Base-by-base conservation (phyloP, 2,329 filamentous ascomycete genomes). In the Elsinoe fawcettii region DNA sequence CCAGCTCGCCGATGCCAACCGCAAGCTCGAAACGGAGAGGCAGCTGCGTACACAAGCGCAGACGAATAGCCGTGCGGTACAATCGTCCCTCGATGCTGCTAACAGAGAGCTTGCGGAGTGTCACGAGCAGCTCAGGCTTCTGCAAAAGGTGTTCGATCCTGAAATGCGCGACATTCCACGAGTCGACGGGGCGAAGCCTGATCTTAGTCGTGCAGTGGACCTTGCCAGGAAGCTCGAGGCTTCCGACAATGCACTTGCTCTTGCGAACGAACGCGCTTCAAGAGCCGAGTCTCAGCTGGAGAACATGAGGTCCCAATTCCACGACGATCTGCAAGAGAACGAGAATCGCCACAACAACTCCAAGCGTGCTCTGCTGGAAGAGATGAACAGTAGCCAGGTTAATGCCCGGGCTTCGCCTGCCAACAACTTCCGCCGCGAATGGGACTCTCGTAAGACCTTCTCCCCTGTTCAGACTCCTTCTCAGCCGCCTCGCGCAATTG, bases 81-180 rank as follows among this genome's bases (percentile, higher is more conserved):
- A 96, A 66, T 74, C 79, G 2, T 83, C 89, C 1, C 75, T 97
- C 9, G 91, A 95, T 66, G 82, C 84, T 43, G 83, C 87, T 30
- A 87, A 95, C 65, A 82, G 82, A 62, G 92, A 97, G 70, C 79
- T 96, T 37, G 80, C 84, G 36, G 88, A 92, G 61, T 82, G 91
- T 58, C 88, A 88, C 46, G 80, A 83, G 23, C 88, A 95, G 67
- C 81, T 96, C 68, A 80, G 95, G 56, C 79, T 86, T 49, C 78
- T 95, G n/a, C 82, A 95, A 64, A 92, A 87, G 69, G 85, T 91
- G 5, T 91, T 96, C 58, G 88, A 96, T 67, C 89, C 89, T 0
- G 85, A 89, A 61, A 75, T 83, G 8, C 78, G 78, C 2, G 80
- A 86, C 57, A 76, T 80, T n/a, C 55, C 55, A 30, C 51, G 59